phyloP scores from a whole-genome alignment of 306 rosid species.

The Gleditsia sinensis region DNA sequence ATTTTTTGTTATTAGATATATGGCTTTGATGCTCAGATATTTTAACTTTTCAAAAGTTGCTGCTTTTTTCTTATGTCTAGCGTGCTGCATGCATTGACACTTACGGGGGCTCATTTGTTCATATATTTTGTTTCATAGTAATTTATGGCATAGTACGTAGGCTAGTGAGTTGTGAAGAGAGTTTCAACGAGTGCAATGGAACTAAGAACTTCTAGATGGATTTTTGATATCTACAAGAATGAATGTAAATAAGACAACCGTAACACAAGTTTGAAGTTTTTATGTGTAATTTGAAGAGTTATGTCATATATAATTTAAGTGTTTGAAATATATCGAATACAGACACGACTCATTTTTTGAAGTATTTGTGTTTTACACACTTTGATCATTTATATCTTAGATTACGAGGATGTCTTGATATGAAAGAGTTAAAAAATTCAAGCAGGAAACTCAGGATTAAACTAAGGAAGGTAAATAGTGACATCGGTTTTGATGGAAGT shows the following conservation, averaged over 20 bases:
- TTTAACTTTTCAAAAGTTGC: background rate
- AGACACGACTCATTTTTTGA: background rate
- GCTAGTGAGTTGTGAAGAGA: conserved; percentile 20
- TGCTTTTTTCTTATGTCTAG: background rate
- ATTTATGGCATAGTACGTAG: conserved; percentile 16
- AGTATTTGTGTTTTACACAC: background rate
- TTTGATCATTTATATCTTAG: background rate
- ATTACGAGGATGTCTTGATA: background rate
- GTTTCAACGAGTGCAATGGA: background rate
- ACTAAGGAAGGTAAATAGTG: background rate
- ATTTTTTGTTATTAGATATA: background rate
- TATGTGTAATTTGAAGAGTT: no score
- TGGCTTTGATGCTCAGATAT: conserved; percentile 7
- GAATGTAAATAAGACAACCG: no score
- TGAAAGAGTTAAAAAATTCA: background rate
- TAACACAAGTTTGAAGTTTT: no score
- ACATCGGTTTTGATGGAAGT: no score
- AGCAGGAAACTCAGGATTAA: background rate
- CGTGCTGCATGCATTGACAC: conserved; percentile 1
- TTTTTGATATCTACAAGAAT: no score
- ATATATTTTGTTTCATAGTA: conserved; percentile 1
- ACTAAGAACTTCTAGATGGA: no score
- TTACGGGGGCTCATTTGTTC: background rate
- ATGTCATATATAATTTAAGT: no score
- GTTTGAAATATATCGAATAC: no score